Conservation (phyloP, 1,139 yeast species). For the Pichia sp. region DNA sequence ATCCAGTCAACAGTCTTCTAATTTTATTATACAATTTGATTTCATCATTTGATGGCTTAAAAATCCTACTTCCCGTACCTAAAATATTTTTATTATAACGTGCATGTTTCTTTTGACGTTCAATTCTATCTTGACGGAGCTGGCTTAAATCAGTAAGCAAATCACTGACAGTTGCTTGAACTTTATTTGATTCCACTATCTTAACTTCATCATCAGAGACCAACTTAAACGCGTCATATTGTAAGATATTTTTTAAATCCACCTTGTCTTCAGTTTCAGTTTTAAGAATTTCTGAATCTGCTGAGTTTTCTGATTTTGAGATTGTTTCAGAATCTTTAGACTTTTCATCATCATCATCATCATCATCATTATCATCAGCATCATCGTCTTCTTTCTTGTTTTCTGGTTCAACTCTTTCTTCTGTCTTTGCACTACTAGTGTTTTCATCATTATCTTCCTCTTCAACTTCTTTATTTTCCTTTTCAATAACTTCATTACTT, state of each 20-base stretch:
- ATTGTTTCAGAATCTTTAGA: too few species aligned
- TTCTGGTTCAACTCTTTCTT: background rate
- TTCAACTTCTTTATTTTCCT: constrained; percentile 6
- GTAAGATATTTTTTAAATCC: constrained; percentile 42
- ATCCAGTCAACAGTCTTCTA: constrained; percentile 44
- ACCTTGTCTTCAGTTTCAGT: constrained; percentile 24
- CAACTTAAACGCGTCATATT: constrained; percentile 49
- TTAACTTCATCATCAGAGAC: constrained; percentile 50
- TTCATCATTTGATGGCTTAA: constrained; percentile 40
- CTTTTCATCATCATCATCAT: constrained; percentile 11
- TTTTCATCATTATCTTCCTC: constrained; percentile 5
- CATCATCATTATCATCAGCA: constrained; percentile 11
- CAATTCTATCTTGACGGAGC: constrained; percentile 44
- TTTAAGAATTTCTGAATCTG: too few species aligned
- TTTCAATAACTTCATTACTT: constrained; percentile 1
- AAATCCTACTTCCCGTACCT: constrained; percentile 11
- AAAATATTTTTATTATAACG: constrained; percentile 11
- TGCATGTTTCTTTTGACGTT: constrained; percentile 11
- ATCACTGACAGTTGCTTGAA: constrained; percentile 51
- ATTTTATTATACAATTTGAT: constrained; percentile 44
- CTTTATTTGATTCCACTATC: constrained; percentile 40
- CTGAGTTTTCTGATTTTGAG: too few species aligned
- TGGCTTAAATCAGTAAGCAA: constrained; percentile 54
- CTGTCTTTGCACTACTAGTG: too few species aligned
- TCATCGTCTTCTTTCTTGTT: background rate